Evolutionary conservation across 805 yeast genomes (phyloP).

Genomic region (Saccharomycopsis schoenii): DNA sequence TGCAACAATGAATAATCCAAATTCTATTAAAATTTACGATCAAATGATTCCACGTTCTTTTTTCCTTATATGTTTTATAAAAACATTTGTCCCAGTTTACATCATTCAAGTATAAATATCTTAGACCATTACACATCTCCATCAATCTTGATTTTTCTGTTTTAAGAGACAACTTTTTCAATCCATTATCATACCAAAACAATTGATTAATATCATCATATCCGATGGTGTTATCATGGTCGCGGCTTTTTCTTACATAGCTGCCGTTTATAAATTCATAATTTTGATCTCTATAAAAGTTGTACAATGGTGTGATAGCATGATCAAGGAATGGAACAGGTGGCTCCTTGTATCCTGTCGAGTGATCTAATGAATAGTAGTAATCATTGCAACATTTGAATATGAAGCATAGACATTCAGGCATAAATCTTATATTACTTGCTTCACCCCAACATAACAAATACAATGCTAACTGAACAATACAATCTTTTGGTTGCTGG

Average conservation of each 20-base stretch:
- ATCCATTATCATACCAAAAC: conserved; percentile 72
- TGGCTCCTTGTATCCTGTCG: conserved; percentile 25
- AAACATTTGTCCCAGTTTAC: conserved; percentile 62
- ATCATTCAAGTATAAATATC: conserved; percentile 45
- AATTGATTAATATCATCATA: conserved; percentile 86
- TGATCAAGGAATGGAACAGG: conserved; percentile 47
- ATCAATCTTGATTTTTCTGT: conserved; percentile 39
- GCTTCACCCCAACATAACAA: conserved; percentile 87
- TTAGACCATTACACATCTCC: conserved; percentile 41
- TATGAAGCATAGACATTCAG: conserved; percentile 79
- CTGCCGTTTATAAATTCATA: conserved; percentile 36
- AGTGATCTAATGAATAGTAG: conserved; percentile 38
- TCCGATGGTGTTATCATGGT: conserved; percentile 64
- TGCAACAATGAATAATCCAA: conserved; percentile 66
- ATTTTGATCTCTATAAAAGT: conserved; percentile 46
- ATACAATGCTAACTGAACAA: conserved; percentile 58
- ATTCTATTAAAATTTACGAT: conserved; percentile 66
- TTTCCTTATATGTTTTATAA: conserved; percentile 65
- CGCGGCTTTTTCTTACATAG: conserved; percentile 42
- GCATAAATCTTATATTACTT: conserved; percentile 75
- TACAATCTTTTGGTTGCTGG: conserved; percentile 42
- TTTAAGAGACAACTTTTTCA: conserved; percentile 42
- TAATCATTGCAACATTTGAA: conserved; percentile 72
- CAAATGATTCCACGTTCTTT: conserved; percentile 69
- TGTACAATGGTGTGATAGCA: conserved; percentile 64